phyloP scores from a whole-genome alignment of 495 filamentous ascomycete genomes.

The Daldinia grandis region DNA sequence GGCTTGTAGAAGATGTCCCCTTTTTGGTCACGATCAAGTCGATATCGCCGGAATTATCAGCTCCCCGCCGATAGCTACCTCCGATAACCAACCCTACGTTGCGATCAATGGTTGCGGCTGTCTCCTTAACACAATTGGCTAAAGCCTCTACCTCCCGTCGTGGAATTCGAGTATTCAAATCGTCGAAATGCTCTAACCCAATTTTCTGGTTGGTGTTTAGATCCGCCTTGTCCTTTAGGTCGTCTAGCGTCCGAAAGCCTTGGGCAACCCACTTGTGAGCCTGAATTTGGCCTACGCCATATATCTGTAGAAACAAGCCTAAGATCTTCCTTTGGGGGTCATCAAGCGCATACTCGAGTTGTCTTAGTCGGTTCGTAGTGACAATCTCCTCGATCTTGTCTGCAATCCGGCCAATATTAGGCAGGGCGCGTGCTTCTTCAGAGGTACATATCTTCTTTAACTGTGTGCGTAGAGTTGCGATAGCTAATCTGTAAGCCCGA shows the following conservation, averaged over 20 bases:
- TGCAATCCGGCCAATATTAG: slow-evolving; percentile 80
- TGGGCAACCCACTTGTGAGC: slow-evolving; percentile 81
- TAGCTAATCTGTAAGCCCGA: slow-evolving; percentile 81
- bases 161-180: slow-evolving; percentile 85
- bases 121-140: slow-evolving; percentile 70
- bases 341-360: slow-evolving; percentile 70
- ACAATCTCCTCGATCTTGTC: slow-evolving; percentile 93
- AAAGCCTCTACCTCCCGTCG: slow-evolving; percentile 78
- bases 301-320: slow-evolving; percentile 76
- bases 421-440: slow-evolving; percentile 72
- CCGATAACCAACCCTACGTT: slow-evolving; percentile 71
- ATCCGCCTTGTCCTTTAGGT: slow-evolving; percentile 69
- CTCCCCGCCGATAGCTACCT: slow-evolving; percentile 88
- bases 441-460: slow-evolving; percentile 69
- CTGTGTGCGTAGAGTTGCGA: slow-evolving; percentile 75
- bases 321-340: slow-evolving; percentile 72
- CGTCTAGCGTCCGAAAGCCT: slow-evolving; percentile 78
- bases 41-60: slow-evolving; percentile 77
- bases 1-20: slow-evolving; percentile 61
- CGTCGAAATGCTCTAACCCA: slow-evolving; percentile 82
- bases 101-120: slow-evolving; percentile 68
- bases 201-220: slow-evolving; percentile 79
- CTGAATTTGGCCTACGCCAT: slow-evolving; percentile 76
- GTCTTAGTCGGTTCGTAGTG: slow-evolving; percentile 73
- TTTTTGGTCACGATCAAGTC: slow-evolving; percentile 86